Percentiles rank a stretch among this genome's conserved stretches.
Evolutionary conservation across 768 basidiomycete species (phyloP).

Genomic region (Postia placenta): DNA sequence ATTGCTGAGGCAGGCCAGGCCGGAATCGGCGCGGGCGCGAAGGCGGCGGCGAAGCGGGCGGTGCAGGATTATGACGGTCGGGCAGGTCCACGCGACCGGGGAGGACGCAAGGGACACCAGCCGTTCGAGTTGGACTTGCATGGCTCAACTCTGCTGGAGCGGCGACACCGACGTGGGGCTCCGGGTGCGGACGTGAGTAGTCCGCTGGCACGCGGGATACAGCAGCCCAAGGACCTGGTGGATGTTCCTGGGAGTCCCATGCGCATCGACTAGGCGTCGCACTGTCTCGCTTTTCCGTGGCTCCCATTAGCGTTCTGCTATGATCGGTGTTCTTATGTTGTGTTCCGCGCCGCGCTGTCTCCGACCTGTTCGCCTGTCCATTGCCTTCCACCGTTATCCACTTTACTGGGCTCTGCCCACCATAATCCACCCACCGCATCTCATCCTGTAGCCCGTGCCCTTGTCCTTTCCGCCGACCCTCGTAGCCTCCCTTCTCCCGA

Average conservation of each 20-base stretch:
- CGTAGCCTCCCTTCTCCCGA: background rate
- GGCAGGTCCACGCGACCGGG: conserved; percentile 64
- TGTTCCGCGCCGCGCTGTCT: background rate
- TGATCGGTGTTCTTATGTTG: background rate
- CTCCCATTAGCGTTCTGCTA: no score
- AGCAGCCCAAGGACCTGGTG: conserved; percentile 1
- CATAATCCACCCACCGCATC: background rate
- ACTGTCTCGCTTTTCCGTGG: background rate
- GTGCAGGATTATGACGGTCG: conserved; percentile 49
- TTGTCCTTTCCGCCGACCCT: background rate
- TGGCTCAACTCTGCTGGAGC: conserved; percentile 79
- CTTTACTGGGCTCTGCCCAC: background rate
- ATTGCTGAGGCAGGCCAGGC: conserved; percentile 12
- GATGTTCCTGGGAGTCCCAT: conserved; percentile 16
- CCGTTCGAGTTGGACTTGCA: conserved; percentile 84
- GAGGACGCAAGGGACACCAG: conserved; percentile 23
- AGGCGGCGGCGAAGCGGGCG: conserved; percentile 22
- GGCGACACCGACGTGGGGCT: conserved; percentile 44
- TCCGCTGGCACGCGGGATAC: conserved; percentile 8
- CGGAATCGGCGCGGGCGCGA: conserved; percentile 25
- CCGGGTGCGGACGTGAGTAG: conserved; percentile 7
- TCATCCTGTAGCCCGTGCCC: background rate
- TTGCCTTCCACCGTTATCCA: background rate
- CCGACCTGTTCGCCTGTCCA: background rate
- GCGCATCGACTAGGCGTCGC: conserved; percentile 12